phyloP scores from a whole-genome alignment of 495 filamentous ascomycete genomes.

The Talaromyces stipitatus region DNA sequence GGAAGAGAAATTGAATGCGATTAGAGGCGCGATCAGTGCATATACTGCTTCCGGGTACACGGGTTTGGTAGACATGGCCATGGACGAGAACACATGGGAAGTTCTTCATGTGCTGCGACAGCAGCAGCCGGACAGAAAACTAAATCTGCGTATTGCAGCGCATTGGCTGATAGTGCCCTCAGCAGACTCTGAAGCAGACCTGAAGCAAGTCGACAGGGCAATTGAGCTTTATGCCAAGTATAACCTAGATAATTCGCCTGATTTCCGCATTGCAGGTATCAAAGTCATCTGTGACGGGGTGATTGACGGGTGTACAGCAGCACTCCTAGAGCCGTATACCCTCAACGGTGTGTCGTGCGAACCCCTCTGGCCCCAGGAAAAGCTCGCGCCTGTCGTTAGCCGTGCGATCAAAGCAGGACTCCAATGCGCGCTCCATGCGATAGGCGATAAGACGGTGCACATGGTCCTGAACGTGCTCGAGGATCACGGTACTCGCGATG shows the following conservation, averaged over 20 bases:
- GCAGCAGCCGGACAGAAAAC: constrained; percentile 15
- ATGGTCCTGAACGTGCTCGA: constrained; percentile 47
- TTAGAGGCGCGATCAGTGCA: constrained; percentile 38
- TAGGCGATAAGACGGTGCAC: constrained; percentile 51
- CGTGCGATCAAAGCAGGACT: constrained; percentile 46
- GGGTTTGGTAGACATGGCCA: constrained; percentile 62
- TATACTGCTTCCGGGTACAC: constrained; percentile 54
- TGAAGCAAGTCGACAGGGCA: constrained; percentile 51
- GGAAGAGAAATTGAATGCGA: constrained; percentile 44
- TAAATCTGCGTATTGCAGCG: constrained; percentile 52
- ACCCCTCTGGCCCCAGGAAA: constrained; percentile 48
- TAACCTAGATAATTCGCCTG: constrained; percentile 38
- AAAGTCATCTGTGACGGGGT: constrained; percentile 65
- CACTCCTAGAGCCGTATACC: constrained; percentile 53
- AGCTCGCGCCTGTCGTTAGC: constrained; percentile 46
- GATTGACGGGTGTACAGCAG: constrained; percentile 60
- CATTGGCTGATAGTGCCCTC: constrained; percentile 54
- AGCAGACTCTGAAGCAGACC: constrained; percentile 29
- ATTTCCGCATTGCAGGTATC: constrained; percentile 54
- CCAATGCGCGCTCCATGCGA: constrained; percentile 60
- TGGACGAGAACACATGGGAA: constrained; percentile 56
- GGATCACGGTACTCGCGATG: constrained; percentile 8
- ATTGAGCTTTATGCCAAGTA: constrained; percentile 43
- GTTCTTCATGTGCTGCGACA: constrained; percentile 40
- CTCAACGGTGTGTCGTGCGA: constrained; percentile 26